phyloP scores from a whole-genome alignment of 257 asterid species.

The Avicennia marina region DNA sequence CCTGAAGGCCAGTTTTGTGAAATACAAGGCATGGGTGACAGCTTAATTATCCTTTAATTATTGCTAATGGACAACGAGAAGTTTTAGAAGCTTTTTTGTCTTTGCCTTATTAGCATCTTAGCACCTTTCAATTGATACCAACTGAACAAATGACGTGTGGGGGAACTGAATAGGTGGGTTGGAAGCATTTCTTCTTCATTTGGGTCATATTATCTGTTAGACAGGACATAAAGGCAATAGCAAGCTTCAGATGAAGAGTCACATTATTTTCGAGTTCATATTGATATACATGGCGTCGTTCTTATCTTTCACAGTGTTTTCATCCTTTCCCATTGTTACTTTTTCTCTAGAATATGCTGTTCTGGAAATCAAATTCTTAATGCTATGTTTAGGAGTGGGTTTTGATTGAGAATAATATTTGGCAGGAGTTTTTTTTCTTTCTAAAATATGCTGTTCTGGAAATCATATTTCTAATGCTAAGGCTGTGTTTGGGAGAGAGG shows the following conservation, averaged over 20 bases:
- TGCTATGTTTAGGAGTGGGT: too few species aligned
- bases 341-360: too few species aligned
- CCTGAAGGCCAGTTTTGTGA: neutral
- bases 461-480: too few species aligned
- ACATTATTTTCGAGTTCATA: neutral
- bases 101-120: neutral
- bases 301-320: too few species aligned
- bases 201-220: conserved; percentile 4
- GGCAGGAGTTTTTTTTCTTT: too few species aligned
- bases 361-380: too few species aligned
- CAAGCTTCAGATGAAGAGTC: neutral
- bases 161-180: neutral
- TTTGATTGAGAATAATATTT: too few species aligned
- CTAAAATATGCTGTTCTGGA: too few species aligned
- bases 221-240: conserved; percentile 1
- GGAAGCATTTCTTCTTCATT: neutral
- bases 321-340: too few species aligned
- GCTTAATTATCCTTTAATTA: conserved; percentile 18
- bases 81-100: conserved; percentile 4
- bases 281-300: too few species aligned
- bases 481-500: too few species aligned
- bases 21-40: conserved; percentile 7
- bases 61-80: conserved; percentile 12
- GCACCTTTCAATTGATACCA: neutral
- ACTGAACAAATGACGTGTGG: neutral